phyloP scores from a whole-genome alignment of 352 stramenopile genomes.

The Phytophthora pini region DNA sequence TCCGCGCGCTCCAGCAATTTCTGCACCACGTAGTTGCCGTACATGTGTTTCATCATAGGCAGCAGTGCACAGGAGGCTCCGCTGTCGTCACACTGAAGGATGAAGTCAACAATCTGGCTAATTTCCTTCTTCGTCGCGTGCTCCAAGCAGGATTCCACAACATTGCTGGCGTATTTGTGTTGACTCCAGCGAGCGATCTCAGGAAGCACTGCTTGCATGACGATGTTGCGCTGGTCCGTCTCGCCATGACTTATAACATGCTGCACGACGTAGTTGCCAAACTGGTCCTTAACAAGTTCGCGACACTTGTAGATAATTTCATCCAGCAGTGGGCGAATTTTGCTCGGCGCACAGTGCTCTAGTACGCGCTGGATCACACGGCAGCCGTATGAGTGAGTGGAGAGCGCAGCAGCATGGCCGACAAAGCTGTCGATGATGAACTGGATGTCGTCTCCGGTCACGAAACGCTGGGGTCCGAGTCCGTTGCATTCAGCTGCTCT shows the following conservation, averaged over 20 bases:
- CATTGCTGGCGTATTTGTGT: conserved; percentile 97
- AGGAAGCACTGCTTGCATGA: conserved; percentile 88
- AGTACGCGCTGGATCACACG: conserved; percentile 98
- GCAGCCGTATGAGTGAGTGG: conserved; percentile 98
- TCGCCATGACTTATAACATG: conserved; percentile 97
- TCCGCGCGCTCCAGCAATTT: conserved; percentile 95
- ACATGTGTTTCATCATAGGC: conserved; percentile 96
- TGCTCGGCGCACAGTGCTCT: conserved; percentile 92
- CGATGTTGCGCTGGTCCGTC: conserved; percentile 70
- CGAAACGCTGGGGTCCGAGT: conserved; percentile 34
- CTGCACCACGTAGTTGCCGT: conserved; percentile 97
- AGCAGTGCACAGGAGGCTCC: conserved; percentile 82
- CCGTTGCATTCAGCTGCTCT: conserved; percentile 25
- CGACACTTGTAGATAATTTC: conserved; percentile 93
- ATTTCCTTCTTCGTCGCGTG: conserved; percentile 88
- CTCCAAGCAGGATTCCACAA: conserved; percentile 95
- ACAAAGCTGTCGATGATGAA: conserved; percentile 98
- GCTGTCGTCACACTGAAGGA: conserved; percentile 78
- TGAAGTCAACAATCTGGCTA: conserved; percentile 76
- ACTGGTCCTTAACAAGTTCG: conserved; percentile 95
- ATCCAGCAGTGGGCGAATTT: conserved; percentile 94
- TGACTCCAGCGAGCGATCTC: conserved; percentile 92
- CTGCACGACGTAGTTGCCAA: conserved; percentile 99
- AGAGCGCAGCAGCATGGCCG: conserved; percentile 90
- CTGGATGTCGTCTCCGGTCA: conserved; percentile 92